phyloP scores from a whole-genome alignment of 441 rosid species.

The Iberis amara region DNA sequence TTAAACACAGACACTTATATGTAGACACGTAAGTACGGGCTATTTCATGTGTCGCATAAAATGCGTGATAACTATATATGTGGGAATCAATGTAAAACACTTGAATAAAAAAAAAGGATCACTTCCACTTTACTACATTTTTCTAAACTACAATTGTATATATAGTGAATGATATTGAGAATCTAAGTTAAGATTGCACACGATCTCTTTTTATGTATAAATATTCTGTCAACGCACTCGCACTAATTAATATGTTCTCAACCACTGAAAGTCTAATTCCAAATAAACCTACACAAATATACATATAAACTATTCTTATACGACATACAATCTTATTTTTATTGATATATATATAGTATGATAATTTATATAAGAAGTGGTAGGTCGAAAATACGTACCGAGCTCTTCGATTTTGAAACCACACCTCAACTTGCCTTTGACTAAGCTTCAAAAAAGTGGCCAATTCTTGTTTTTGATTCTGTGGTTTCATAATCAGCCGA shows the following conservation, averaged over 20 bases:
- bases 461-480: conserved; percentile 80
- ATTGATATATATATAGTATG: neutral
- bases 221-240: conserved; percentile 30
- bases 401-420: conserved; percentile 98
- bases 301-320: too few species aligned
- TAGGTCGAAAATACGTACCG: conserved; percentile 39
- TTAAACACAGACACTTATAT: conserved; percentile 14
- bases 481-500: conserved; percentile 11
- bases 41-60: conserved; percentile 30
- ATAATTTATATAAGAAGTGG: neutral
- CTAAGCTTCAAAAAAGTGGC: conserved; percentile 64
- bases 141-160: conserved; percentile 20
- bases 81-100: conserved; percentile 31
- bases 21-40: conserved; percentile 28
- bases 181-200: conserved; percentile 22
- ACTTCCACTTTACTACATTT: conserved; percentile 25
- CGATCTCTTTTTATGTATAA: conserved; percentile 20
- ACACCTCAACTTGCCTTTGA: conserved; percentile 93
- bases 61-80: conserved; percentile 22
- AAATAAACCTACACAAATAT: neutral
- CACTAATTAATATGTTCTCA: conserved; percentile 2
- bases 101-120: conserved; percentile 23
- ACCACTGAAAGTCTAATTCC: neutral
- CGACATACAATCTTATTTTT: neutral
- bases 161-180: conserved; percentile 21